phyloP scores from a whole-genome alignment of 805 yeast genomes.

The Clavispora vitiphila region DNA sequence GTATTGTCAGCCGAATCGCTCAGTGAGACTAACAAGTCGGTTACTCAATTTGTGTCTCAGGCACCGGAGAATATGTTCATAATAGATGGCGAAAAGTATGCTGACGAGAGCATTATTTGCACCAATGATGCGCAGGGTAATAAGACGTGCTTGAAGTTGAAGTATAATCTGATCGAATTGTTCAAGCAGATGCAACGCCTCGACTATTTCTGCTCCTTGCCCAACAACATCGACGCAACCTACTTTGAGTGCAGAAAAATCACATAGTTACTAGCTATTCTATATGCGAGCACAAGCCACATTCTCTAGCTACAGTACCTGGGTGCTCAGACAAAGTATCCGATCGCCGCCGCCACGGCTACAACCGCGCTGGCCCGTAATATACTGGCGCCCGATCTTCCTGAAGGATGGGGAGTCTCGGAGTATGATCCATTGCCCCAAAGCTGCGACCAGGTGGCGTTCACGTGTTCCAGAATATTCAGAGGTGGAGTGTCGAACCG shows the following conservation, averaged over 20 bases:
- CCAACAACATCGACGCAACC: conserved; percentile 44
- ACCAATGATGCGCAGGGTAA: conserved; percentile 40
- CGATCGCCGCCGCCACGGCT: conserved; percentile 2
- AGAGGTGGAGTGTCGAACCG: background rate
- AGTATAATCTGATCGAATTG: conserved; percentile 34
- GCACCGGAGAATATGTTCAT: conserved; percentile 32
- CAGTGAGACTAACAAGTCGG: conserved; percentile 16
- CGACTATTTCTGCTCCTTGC: conserved; percentile 47
- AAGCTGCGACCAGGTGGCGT: background rate
- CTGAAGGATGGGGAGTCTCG: background rate
- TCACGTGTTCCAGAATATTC: background rate
- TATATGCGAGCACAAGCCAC: background rate
- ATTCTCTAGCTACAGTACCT: background rate
- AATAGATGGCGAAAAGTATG: conserved; percentile 38
- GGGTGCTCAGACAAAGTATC: conserved; percentile 5
- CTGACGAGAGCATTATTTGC: conserved; percentile 41
- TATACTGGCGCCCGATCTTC: background rate
- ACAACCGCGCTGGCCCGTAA: background rate
- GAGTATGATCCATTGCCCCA: background rate
- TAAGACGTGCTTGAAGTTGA: conserved; percentile 43
- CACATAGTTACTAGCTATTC: conserved; percentile 4
- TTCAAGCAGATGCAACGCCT: conserved; percentile 46
- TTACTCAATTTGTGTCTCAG: conserved; percentile 25
- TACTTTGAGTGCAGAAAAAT: conserved; percentile 49
- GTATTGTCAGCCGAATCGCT: conserved; percentile 6